Conservation (phyloP, 805 yeast species). For the Candida schatavii region DNA sequence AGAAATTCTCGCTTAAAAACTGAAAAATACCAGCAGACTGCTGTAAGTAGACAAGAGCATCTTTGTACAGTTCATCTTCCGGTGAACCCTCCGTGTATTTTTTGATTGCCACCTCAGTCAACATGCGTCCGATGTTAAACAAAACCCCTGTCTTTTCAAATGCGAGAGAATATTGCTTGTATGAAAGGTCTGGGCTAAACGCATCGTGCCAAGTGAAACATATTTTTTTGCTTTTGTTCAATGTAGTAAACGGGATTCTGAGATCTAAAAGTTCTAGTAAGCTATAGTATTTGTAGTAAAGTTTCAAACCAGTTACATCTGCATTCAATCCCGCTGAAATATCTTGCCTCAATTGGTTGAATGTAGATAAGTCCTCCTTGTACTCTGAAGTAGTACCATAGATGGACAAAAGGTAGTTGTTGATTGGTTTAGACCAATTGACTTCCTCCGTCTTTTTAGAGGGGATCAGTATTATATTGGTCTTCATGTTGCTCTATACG, state of each 20-base stretch:
- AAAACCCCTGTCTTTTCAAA: slow-evolving; percentile 86
- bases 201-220: slow-evolving; percentile 83
- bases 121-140: slow-evolving; percentile 70
- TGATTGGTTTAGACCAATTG: slow-evolving; percentile 66
- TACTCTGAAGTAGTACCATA: slow-evolving; percentile 65
- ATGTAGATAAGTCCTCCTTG: slow-evolving; percentile 49
- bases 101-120: slow-evolving; percentile 48
- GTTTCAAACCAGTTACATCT: slow-evolving; percentile 46
- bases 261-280: slow-evolving; percentile 78
- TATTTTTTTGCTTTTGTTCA: slow-evolving; percentile 41
- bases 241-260: slow-evolving; percentile 65
- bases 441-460: slow-evolving; percentile 50
- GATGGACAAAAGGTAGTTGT: slow-evolving; percentile 51
- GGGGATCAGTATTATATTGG: slow-evolving; percentile 23
- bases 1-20: slow-evolving; percentile 72
- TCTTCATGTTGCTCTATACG: slow-evolving; percentile 21
- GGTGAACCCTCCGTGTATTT: slow-evolving; percentile 28
- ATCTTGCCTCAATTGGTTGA: slow-evolving; percentile 61
- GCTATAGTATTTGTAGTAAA: slow-evolving; percentile 69
- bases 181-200: slow-evolving; percentile 43
- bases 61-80: slow-evolving; percentile 49
- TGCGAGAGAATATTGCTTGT: slow-evolving; percentile 75
- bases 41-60: slow-evolving; percentile 60
- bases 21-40: slow-evolving; percentile 76
- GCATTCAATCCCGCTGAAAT: slow-evolving; percentile 50